These are phyloP conservation scores for Thermothielavioides terrestris DNA, from an alignment of 495 filamentous ascomycete genomes.

Conservation along the genomic window DNA sequence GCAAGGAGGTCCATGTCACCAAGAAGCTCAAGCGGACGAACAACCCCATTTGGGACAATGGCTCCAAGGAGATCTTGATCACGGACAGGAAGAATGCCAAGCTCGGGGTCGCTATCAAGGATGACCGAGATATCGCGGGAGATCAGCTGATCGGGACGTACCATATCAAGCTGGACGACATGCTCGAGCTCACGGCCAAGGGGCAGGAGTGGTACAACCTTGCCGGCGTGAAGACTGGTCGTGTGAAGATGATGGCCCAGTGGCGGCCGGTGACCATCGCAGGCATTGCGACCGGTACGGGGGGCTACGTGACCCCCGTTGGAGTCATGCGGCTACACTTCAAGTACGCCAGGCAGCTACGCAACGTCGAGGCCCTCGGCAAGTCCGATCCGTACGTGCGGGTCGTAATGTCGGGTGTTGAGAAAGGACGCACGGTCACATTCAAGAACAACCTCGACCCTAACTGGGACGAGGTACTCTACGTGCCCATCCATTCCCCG, in stretches of 20 bases:
- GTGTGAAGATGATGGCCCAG: slow-evolving; percentile 77
- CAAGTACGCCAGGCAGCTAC: slow-evolving; percentile 67
- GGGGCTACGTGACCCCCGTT: slow-evolving; percentile 86
- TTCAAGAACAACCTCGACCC: slow-evolving; percentile 94
- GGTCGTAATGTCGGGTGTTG: slow-evolving; percentile 78
- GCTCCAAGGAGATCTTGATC: slow-evolving; percentile 84
- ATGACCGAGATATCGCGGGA: slow-evolving; percentile 75
- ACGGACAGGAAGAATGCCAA: slow-evolving; percentile 85
- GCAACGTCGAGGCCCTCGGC: slow-evolving; percentile 90
- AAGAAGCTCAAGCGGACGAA: slow-evolving; percentile 93
- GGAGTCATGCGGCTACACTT: slow-evolving; percentile 94
- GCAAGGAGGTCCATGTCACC: slow-evolving; percentile 74
- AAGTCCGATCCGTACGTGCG: slow-evolving; percentile 94
- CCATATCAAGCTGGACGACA: slow-evolving; percentile 88
- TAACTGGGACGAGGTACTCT: slow-evolving; percentile 91
- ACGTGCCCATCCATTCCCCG: slow-evolving; percentile 81
- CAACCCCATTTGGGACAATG: slow-evolving; percentile 87
- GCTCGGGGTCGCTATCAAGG: slow-evolving; percentile 86
- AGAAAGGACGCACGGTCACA: slow-evolving; percentile 85
- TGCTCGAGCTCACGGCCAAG: slow-evolving; percentile 83
- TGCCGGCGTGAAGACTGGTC: slow-evolving; percentile 68
- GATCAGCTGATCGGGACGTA: slow-evolving; percentile 84
- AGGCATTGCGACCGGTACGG: slow-evolving; percentile 61
- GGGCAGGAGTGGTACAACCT: slow-evolving; percentile 96
- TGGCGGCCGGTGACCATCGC: slow-evolving; percentile 92